Base-by-base conservation (phyloP, 2,329 filamentous ascomycete species). In the Podosphaera xanthii region DNA sequence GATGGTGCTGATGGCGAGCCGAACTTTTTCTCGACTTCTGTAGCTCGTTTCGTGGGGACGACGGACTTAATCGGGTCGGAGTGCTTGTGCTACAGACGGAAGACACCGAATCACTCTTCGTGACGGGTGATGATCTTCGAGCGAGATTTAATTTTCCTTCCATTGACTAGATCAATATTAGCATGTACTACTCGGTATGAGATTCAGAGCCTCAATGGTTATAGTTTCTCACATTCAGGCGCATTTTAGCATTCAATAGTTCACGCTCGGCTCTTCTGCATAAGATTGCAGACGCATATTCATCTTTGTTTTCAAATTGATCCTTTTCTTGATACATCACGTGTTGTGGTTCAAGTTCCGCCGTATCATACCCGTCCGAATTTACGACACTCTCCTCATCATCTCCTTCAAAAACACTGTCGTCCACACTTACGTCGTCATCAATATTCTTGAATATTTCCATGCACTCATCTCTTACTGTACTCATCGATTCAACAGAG, bases 261-360 rank as follows among this genome's bases (percentile, higher is more conserved):
- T 96, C 96, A 67, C 90, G 77, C 69, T 96, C 90, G 1, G 90
- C 90, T 65, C 88, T 81, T 64, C 84, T 83, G 69, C 87, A 91
- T 63, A 94, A 72, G 33, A 86, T 82, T 14, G 78, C 82, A 56
- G 86, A 87, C 2, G 87, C 87, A 65, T 84, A 80, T 52, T 77
- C 76, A 59, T 85, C 79, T 60, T 22, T 22, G 22, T 82, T 79
- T 2, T 77, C 73, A 53, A 71, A 30, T 69, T 70, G 66, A 64
- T 71, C 64, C 67, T 69, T 36, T 57, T 61, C 30, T 65, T 62
- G 53, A 56, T 64, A 48, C 57, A 62, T 9, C 64, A 61, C 42
- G 35, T 65, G 60, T 46, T 65, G 61, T 2, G 66, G 65, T 53
- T 69, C 66, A 35, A 63, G 62, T 9, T 65, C 62, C 53, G 68